phyloP scores from a whole-genome alignment of 164 flowering plant species.

The Umbellularia californica region DNA sequence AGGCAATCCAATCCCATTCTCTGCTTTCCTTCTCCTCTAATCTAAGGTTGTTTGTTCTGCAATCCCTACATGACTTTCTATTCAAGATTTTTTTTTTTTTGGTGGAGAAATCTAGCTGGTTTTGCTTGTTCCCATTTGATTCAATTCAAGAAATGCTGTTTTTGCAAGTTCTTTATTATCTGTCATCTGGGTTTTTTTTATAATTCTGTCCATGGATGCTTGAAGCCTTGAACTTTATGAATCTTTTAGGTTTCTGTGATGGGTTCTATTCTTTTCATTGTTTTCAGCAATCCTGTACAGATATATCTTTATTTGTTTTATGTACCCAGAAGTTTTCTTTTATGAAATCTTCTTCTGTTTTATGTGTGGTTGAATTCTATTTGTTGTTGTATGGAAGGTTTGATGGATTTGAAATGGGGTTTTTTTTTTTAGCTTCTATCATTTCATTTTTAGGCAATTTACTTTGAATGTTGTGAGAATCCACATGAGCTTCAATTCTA shows the following conservation, averaged over 20 bases:
- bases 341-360: background rate
- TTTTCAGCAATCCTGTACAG: background rate
- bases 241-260: background rate
- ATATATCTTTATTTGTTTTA: too few relatives aligned
- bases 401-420: background rate
- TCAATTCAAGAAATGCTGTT: background rate
- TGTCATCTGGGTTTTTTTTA: background rate
- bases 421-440: background rate
- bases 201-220: background rate
- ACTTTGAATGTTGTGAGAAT: background rate
- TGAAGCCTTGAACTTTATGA: background rate
- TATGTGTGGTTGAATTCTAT: background rate
- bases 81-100: too few relatives aligned
- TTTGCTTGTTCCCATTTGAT: background rate
- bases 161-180: background rate
- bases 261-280: background rate
- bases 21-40: conserved; percentile 25
- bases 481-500: background rate
- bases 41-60: conserved; percentile 15
- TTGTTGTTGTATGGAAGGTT: background rate
- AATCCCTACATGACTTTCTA: background rate
- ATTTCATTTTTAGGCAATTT: background rate
- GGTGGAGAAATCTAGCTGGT: background rate
- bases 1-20: conserved; percentile 24
- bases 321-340: too few relatives aligned